phyloP scores from a whole-genome alignment of 2,329 filamentous ascomycete species.

The Fusarium decemcellulare region DNA sequence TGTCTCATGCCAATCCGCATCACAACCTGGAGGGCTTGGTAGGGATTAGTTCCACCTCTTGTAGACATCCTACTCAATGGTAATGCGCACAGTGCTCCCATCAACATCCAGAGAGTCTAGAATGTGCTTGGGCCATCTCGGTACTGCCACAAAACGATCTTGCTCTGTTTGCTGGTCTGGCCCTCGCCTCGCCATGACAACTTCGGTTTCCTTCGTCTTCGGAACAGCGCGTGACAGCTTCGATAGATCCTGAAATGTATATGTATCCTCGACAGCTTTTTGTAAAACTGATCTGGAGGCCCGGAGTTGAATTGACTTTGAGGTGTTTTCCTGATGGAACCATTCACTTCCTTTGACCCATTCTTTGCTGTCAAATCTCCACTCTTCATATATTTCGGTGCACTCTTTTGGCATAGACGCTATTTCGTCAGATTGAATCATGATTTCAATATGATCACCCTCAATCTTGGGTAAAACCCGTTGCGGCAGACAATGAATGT shows the following conservation, averaged over 20 bases:
- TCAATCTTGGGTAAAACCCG: rapidly evolving
- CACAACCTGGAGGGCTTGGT: no score
- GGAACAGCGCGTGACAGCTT: rapidly evolving
- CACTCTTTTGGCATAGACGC: not conserved
- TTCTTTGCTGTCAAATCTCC: not conserved
- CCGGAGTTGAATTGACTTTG: rapidly evolving
- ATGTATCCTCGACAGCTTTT: rapidly evolving
- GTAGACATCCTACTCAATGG: not conserved
- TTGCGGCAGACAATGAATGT: not conserved
- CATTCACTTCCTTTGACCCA: not conserved
- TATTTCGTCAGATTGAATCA: not conserved
- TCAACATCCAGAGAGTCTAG: not conserved
- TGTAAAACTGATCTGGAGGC: rapidly evolving
- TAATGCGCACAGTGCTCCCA: not conserved
- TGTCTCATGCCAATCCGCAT: no score
- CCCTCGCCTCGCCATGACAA: not conserved
- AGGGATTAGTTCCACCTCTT: no score
- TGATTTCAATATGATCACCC: not conserved
- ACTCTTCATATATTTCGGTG: not conserved
- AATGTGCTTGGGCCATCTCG: rapidly evolving
- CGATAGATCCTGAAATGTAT: rapidly evolving
- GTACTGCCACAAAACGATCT: not conserved
- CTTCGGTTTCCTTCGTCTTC: not conserved
- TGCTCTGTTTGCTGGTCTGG: not conserved
- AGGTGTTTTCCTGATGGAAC: not conserved